Evolutionary conservation across 768 basidiomycete genomes (phyloP).

Genomic region (Boletus huronensis): DNA sequence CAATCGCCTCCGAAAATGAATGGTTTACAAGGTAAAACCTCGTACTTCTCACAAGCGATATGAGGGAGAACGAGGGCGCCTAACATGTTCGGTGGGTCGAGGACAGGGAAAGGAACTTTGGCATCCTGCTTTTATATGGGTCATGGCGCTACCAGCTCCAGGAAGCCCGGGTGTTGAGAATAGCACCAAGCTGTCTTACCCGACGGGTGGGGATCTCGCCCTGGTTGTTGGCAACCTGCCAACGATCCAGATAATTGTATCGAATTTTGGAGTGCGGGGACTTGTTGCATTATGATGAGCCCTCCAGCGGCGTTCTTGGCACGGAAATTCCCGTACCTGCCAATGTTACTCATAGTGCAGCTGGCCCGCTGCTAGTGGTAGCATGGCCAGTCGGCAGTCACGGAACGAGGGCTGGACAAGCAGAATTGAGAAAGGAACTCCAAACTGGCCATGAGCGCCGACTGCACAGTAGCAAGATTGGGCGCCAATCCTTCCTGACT

Average conservation of each 20-base stretch:
- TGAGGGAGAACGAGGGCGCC: background rate
- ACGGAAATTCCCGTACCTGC: background rate
- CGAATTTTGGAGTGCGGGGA: background rate
- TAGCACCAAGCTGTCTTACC: background rate
- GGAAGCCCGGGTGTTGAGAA: background rate
- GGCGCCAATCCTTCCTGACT: background rate
- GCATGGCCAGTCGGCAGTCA: background rate
- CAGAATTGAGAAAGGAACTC: too few species aligned
- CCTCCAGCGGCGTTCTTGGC: background rate
- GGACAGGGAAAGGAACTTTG: background rate
- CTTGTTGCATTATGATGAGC: background rate
- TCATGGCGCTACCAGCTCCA: background rate
- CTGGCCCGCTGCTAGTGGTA: too few species aligned
- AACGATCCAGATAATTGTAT: background rate
- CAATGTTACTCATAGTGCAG: too few species aligned
- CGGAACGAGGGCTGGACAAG: background rate
- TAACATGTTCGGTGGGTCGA: background rate
- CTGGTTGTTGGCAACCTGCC: background rate
- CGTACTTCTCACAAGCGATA: background rate
- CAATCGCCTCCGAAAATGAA: too few species aligned
- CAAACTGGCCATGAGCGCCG: background rate
- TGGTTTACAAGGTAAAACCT: too few species aligned
- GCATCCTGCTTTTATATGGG: background rate
- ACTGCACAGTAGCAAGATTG: too few species aligned
- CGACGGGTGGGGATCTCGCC: too few species aligned